These are phyloP conservation scores for Ophiostoma ulmi DNA, from an alignment of 2,329 filamentous ascomycete genomes.

Conservation along the genomic window DNA sequence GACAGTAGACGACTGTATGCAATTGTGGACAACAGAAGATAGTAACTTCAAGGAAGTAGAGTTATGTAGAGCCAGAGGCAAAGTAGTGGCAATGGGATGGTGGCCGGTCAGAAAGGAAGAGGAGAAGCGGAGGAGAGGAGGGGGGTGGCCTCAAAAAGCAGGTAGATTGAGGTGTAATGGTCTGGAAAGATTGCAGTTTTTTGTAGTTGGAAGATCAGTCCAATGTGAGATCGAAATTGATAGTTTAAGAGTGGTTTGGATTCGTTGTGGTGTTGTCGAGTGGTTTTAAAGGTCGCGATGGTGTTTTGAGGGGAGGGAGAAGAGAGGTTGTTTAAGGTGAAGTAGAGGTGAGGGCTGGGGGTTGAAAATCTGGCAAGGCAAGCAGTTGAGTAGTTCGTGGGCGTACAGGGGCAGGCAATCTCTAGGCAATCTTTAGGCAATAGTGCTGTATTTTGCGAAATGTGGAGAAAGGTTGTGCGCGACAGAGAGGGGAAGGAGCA, in stretches of 20 bases:
- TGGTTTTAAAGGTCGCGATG: not conserved
- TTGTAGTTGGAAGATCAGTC: not conserved
- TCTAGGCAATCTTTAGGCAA: not conserved
- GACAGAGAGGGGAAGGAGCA: constrained; percentile 6
- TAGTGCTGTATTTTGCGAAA: constrained; percentile 11
- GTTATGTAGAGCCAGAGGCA: not conserved
- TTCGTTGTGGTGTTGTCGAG: constrained; percentile 7
- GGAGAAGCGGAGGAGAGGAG: not conserved
- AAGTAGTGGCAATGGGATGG: not conserved
- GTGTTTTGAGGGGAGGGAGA: not conserved
- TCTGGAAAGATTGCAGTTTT: not conserved
- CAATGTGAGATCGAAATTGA: not conserved
- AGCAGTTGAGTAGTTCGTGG: not conserved
- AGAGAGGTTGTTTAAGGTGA: constrained; percentile 8
- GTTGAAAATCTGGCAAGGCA: constrained; percentile 11
- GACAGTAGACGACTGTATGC: not conserved
- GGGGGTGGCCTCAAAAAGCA: not conserved
- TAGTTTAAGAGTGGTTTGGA: not conserved
- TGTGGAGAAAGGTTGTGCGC: not conserved
- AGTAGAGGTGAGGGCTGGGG: not conserved
- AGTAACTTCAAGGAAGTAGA: not conserved
- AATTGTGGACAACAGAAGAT: not conserved
- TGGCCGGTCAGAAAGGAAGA: not conserved
- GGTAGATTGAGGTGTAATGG: not conserved
- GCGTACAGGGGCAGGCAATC: not conserved